Base-by-base conservation (phyloP, 2,329 filamentous ascomycete genomes). In the Dactylellina sp. region DNA sequence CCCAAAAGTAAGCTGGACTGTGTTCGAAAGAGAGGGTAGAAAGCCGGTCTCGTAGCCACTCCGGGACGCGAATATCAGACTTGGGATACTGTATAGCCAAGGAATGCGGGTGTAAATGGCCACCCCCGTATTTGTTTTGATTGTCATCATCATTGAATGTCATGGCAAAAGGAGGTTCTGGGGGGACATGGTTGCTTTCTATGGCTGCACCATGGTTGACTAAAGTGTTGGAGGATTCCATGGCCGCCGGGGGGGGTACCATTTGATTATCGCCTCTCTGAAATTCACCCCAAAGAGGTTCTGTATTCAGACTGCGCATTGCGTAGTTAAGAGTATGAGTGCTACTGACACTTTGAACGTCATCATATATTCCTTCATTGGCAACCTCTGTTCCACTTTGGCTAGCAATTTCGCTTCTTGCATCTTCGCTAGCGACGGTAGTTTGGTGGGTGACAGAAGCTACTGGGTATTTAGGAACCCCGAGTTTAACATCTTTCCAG, bases 391-490 rank as follows among this genome's bases (percentile, higher is more conserved):
- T 70, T 2, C 49, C 56, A 7, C 24, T 56, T 1, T 70, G 39
- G 16, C 68, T 72, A 14, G 25, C 25, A 20, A 71, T 57, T 32
- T 71, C 66, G 20, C 66, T 71, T 25, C 22, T 55, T 7, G 65
- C 65, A 25, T 62, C 57, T 14, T 71, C 56, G n/a, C 56, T 53
- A 32, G 28, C 40, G 7, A 28, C 20, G 7, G 68, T 39, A 1
- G 68, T 72, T 49, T 72, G 52, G 9, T 72, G 68, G 3, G 68
- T 65, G 7, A 65, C 55, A 35, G 68, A 72, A 5, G 68, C 39
- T 6, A 72, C 28, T 11, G 68, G 60, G 49, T 65, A 42, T 2
- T 53, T 60, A 1, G 68, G 68, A 9, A 46, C 68, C n/a, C 60
- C 60, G 5, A 53, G 53, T 53, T 64, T 72, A 7, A 72, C 68